Percentiles rank a stretch among this genome's conserved stretches.
Evolutionary conservation across 2,329 filamentous ascomycete genomes (phyloP).

Genomic region (Amauroascus niger): DNA sequence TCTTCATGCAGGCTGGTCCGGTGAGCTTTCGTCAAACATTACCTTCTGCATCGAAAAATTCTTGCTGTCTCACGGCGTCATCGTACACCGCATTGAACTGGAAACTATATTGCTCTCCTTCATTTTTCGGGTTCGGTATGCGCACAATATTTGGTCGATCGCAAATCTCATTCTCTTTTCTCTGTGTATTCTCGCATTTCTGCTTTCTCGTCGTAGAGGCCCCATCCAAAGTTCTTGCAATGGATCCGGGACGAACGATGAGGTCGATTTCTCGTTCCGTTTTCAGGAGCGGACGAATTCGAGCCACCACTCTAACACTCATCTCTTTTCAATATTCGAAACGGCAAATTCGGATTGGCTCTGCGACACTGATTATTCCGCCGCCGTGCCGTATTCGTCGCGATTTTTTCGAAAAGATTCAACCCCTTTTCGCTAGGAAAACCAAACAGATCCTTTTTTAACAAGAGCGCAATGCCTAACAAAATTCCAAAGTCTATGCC

Average conservation of each 20-base stretch:
- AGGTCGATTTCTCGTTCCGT: conserved; percentile 79
- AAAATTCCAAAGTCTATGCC: too few species aligned
- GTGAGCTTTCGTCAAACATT: conserved; percentile 21
- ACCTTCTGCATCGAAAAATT: conserved; percentile 82
- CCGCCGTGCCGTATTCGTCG: too few species aligned
- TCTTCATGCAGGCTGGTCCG: not conserved
- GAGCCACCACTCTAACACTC: conserved; percentile 73
- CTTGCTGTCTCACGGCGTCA: conserved; percentile 67
- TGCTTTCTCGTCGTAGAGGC: not conserved
- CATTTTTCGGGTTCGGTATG: conserved; percentile 91
- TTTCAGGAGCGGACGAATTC: conserved; percentile 78
- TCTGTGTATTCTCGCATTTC: conserved; percentile 13
- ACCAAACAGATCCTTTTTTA: too few species aligned
- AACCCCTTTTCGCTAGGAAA: too few species aligned
- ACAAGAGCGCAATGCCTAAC: too few species aligned
- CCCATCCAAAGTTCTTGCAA: not conserved
- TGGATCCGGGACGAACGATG: conserved; percentile 63
- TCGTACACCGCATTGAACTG: conserved; percentile 92
- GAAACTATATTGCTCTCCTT: conserved; percentile 82
- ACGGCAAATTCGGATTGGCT: not conserved
- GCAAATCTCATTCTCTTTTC: conserved; percentile 29
- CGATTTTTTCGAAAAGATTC: not conserved
- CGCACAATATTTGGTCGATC: conserved; percentile 60
- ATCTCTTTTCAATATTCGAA: conserved; percentile 19
- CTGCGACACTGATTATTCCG: not conserved